A percentile compares a stretch with the other conserved stretches of the same genome.
Evolutionary conservation across 108 stramenopile species (phyloP).

Genomic region (Schizochytrium sp.): DNA sequence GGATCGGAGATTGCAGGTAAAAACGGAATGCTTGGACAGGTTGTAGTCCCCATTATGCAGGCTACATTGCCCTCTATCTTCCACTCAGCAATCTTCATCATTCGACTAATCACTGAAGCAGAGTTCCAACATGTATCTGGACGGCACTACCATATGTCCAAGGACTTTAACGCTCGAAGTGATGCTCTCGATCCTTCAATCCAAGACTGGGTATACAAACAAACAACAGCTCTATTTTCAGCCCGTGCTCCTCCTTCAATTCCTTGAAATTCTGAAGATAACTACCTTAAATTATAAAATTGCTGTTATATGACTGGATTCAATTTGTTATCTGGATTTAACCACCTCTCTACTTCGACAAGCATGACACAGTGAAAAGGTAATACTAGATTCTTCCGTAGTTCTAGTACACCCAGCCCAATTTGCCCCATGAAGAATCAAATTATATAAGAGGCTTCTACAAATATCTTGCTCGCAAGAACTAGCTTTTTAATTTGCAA

Average conservation of each 20-base stretch:
- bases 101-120: neutral
- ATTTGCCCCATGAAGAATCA: too few relatives aligned
- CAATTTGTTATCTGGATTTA: too few relatives aligned
- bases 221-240: neutral
- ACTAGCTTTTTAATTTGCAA: too few relatives aligned
- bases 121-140: neutral
- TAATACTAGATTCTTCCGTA: too few relatives aligned
- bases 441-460: too few relatives aligned
- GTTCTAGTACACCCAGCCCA: too few relatives aligned
- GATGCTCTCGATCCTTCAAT: neutral
- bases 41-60: neutral
- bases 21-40: neutral
- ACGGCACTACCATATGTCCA: conserved; percentile 34
- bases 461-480: too few relatives aligned
- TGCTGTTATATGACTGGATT: too few relatives aligned
- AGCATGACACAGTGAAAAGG: too few relatives aligned
- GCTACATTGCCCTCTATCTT: neutral
- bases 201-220: neutral
- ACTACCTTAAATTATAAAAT: too few relatives aligned
- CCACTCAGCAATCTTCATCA: conserved; percentile 14
- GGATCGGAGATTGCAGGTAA: conserved; percentile 20
- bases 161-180: neutral
- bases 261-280: neutral
- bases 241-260: neutral
- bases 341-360: too few relatives aligned